Conservation (phyloP, 495 filamentous ascomycete species). For the Terfezia boudieri region DNA sequence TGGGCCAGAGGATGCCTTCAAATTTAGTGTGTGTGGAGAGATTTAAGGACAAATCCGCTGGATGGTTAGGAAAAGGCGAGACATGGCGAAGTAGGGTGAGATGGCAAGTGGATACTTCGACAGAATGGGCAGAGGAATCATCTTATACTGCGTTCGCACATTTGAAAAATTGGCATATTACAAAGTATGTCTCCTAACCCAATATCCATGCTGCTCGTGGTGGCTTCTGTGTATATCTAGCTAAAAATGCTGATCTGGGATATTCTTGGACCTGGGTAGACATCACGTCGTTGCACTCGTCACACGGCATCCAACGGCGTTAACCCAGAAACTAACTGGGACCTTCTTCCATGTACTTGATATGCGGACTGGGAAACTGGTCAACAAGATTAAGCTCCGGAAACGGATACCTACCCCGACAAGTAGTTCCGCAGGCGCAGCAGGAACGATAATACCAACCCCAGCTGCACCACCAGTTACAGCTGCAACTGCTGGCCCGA, state of each 20-base stretch:
- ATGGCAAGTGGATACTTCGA: slow-evolving; percentile 16
- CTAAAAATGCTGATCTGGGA: background rate
- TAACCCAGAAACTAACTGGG: slow-evolving; percentile 15
- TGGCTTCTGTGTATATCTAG: too few relatives aligned
- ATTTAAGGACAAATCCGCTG: background rate
- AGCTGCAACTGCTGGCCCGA: background rate
- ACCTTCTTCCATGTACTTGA: slow-evolving; percentile 16
- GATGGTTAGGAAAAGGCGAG: slow-evolving; percentile 1
- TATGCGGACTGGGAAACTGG: slow-evolving; percentile 10
- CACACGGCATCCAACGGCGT: slow-evolving; percentile 10
- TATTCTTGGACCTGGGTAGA: slow-evolving; percentile 2
- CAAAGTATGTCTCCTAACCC: slow-evolving; percentile 4
- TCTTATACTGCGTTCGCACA: slow-evolving; percentile 15
- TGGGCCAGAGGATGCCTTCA: slow-evolving; percentile 5
- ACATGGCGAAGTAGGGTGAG: slow-evolving; percentile 8
- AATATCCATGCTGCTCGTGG: too few relatives aligned
- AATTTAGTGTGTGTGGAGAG: slow-evolving; percentile 13
- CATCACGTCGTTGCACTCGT: slow-evolving; percentile 16
- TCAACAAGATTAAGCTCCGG: slow-evolving; percentile 9
- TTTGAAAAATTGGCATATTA: slow-evolving; percentile 18
- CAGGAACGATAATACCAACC: background rate
- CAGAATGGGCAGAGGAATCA: slow-evolving; percentile 10
- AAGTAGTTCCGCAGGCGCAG: background rate
- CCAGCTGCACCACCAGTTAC: background rate
- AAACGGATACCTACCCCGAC: background rate